Base-by-base conservation (phyloP, 1,284 basidiomycete species). In the Ustilago crameri region DNA sequence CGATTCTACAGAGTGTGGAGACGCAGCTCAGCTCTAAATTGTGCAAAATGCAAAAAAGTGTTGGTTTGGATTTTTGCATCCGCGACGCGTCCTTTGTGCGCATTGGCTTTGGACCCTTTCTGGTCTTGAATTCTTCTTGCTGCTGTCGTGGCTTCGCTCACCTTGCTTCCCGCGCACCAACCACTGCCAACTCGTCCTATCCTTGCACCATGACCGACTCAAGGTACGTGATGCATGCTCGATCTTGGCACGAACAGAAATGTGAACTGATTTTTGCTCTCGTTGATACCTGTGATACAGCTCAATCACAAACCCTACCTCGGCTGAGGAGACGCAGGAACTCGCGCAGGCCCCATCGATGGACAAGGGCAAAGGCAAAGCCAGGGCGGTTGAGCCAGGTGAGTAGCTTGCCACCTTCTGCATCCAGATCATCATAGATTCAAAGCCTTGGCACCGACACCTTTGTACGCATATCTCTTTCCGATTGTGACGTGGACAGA, bases 281-380 rank as follows among this genome's bases (percentile, higher is more conserved):
- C 26, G 51, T 27, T 38, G 35, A 14, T 17, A 10, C 23, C 48
- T 30, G 20, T 18, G 7, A 30, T 30, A 32, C 45, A 67, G 64
- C 57, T 37, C 47, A 18, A 32, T 43, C 24, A 42, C 51, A 24
- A 30, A 45, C 7, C 3, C 57, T 0, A 26, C 46, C 34, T 38
- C 40, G 27, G 22, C 26, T 34, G 42, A 67, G 17, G 50, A 56
- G 30, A 34, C 9, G 17, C 42, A 18, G 46, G 59, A 62, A 18
- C 35, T 42, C 20, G 50, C 50, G 34, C 58, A 53, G 51, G 24
- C 51, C 26, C 22, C 50, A 14, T 47, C 58, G 20, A 30, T 51
- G 4, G 57, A 69, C 58, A 75, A 75, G 52, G 72, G 72, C 30
- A 75, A 75, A 30, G 73, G 73, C 48, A 74, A 74, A 23, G 71